These are phyloP conservation scores for Cyberlindnera euphorbiae DNA, from an alignment of 805 yeast species.

Conservation along the genomic window DNA sequence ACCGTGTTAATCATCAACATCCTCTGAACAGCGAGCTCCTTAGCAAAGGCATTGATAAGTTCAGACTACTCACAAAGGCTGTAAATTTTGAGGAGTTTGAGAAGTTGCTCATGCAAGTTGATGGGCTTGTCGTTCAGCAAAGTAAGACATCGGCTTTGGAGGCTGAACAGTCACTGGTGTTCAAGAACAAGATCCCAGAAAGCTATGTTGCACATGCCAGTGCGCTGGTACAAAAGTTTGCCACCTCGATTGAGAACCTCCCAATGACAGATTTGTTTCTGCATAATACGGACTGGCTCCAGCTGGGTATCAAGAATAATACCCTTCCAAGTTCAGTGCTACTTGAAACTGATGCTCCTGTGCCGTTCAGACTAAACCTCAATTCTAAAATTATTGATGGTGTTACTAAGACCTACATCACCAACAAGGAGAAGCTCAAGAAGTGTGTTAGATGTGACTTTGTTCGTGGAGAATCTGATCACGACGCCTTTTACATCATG, in stretches of 20 bases:
- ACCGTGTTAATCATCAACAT: constrained; percentile 8
- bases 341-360: constrained; percentile 29
- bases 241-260: constrained; percentile 1
- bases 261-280: constrained; percentile 26
- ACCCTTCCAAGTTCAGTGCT: constrained; percentile 32
- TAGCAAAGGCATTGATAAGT: constrained; percentile 43
- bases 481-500: constrained; percentile 26
- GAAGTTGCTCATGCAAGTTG: constrained; percentile 56
- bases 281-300: constrained; percentile 65
- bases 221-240: constrained; percentile 4
- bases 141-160: constrained; percentile 16
- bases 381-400: constrained; percentile 28
- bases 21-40: constrained; percentile 45
- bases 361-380: constrained; percentile 29
- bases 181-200: constrained; percentile 23
- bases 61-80: constrained; percentile 29
- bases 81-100: constrained; percentile 49
- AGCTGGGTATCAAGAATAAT: constrained; percentile 28
- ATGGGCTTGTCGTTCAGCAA: constrained; percentile 21
- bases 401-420: constrained; percentile 25
- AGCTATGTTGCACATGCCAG: constrained; percentile 18
- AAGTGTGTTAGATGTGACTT: constrained; percentile 54
- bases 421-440: constrained; percentile 28
- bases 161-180: constrained; percentile 23
- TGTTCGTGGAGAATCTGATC: constrained; percentile 29